Percentiles rank a stretch among this genome's conserved stretches.
Evolutionary conservation across 768 basidiomycete species (phyloP).

Genomic region (Lactarius quietus): DNA sequence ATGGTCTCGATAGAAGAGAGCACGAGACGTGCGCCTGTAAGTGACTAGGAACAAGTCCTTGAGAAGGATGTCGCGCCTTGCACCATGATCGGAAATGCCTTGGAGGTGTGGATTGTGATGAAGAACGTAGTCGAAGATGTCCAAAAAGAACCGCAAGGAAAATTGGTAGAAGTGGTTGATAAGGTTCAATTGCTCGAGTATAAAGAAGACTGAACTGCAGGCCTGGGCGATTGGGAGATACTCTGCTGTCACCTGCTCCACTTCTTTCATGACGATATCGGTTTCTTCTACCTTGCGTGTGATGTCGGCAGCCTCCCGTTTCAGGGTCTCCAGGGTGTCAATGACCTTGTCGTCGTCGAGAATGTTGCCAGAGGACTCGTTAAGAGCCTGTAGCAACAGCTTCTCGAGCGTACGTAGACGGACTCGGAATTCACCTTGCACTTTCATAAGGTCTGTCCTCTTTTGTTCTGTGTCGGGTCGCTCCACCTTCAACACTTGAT

Average conservation of each 20-base stretch:
- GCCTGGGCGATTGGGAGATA: conserved; percentile 94
- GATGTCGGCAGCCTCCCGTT: conserved; percentile 94
- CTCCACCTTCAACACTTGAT: conserved; percentile 95
- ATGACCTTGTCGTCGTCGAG: conserved; percentile 99
- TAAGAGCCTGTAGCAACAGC: conserved; percentile 87
- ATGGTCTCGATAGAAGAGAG: conserved; percentile 86
- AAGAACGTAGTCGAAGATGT: conserved; percentile 94
- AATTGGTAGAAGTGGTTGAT: conserved; percentile 99
- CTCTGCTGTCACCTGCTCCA: conserved; percentile 92
- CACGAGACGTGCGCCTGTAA: conserved; percentile 85
- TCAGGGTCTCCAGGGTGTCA: conserved; percentile 90
- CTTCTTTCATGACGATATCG: conserved; percentile 91
- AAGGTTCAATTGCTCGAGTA: conserved; percentile 88
- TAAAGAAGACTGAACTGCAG: conserved; percentile 96
- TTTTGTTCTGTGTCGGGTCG: conserved; percentile 95
- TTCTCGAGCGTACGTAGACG: conserved; percentile 91
- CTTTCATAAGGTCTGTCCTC: conserved; percentile 94
- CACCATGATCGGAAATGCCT: conserved; percentile 66
- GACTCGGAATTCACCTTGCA: conserved; percentile 96
- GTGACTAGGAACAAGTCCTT: conserved; percentile 87
- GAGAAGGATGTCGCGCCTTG: conserved; percentile 74
- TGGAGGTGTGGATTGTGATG: conserved; percentile 89
- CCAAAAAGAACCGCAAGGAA: conserved; percentile 95
- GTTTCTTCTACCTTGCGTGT: conserved; percentile 96
- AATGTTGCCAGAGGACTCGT: conserved; percentile 95